Conservation (phyloP, 208 protist genomes). For the Leishmania gerbilli region DNA sequence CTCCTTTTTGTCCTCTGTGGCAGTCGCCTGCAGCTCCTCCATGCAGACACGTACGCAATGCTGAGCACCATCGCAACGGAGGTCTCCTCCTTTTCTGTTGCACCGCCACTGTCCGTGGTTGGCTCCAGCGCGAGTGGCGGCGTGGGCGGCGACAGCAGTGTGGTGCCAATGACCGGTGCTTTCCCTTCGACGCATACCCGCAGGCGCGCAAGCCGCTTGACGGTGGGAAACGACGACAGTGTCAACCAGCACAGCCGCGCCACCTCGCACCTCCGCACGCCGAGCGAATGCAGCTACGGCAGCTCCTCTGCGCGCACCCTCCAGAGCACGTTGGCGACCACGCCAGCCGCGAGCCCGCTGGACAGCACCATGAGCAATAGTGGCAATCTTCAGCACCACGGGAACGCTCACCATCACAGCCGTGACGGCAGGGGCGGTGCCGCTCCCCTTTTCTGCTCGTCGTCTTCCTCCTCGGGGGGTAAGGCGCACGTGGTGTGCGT, state of each 20-base stretch:
- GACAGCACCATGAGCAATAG: not conserved
- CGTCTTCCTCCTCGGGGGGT: not conserved
- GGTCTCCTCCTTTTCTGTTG: slow-evolving; percentile 26
- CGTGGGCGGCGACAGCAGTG: not conserved
- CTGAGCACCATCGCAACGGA: slow-evolving; percentile 26
- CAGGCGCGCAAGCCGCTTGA: not conserved
- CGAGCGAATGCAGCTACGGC: slow-evolving; percentile 24
- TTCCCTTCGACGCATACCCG: not conserved
- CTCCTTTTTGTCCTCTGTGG: slow-evolving; percentile 71
- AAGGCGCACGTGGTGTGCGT: slow-evolving; percentile 28
- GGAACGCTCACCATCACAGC: not conserved
- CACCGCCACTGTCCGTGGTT: slow-evolving; percentile 4
- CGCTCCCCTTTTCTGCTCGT: not conserved
- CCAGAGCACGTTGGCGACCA: not conserved
- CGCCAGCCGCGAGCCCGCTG: not conserved
- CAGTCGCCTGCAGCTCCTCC: slow-evolving; percentile 34
- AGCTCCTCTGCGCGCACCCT: slow-evolving; percentile 16
- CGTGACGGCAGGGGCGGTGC: not conserved
- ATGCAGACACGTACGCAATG: slow-evolving; percentile 29
- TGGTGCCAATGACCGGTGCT: not conserved
- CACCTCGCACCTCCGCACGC: slow-evolving; percentile 19
- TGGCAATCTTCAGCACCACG: not conserved
- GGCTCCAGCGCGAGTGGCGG: not conserved
- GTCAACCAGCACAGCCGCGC: slow-evolving; percentile 5
- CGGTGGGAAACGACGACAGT: slow-evolving; percentile 3